Evolutionary conservation across 192 early-diverging fungal genomes (phyloP).

Genomic region (Coemansia javaensis): DNA sequence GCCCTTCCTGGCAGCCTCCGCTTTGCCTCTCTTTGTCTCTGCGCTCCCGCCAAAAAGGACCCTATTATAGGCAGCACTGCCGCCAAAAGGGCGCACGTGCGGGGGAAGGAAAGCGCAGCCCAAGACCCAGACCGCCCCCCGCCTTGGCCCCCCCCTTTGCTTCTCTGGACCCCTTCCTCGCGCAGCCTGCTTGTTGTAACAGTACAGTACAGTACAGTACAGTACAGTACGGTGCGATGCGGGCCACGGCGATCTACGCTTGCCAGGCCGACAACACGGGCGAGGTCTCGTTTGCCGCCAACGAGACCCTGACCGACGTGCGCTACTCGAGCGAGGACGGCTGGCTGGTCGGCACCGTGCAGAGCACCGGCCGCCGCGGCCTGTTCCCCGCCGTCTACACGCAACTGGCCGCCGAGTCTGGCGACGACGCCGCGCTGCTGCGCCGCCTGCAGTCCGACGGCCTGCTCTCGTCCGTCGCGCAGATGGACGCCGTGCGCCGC

Average conservation of each 20-base stretch:
- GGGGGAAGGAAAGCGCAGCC: no score
- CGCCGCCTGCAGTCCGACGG: slow-evolving; percentile 13
- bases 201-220: background rate
- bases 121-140: no score
- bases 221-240: slow-evolving; percentile 5
- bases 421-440: slow-evolving; percentile 27
- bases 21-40: no score
- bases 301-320: slow-evolving; percentile 13
- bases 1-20: no score
- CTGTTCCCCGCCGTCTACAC: slow-evolving; percentile 42
- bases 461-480: slow-evolving; percentile 26
- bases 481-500: slow-evolving; percentile 13
- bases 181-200: background rate
- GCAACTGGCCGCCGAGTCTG: slow-evolving; percentile 27
- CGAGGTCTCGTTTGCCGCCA: slow-evolving; percentile 37
- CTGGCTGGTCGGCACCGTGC: slow-evolving; percentile 32
- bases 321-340: slow-evolving; percentile 26
- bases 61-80: no score
- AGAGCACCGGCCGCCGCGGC: slow-evolving; percentile 23
- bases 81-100: no score
- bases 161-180: background rate
- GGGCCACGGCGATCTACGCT: slow-evolving; percentile 37
- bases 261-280: slow-evolving; percentile 41
- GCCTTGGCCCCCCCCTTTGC: no score
- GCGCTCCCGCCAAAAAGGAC: no score